A percentile compares a stretch with the other conserved stretches of the same genome.
These are phyloP conservation scores for Penicillium tannophilum DNA, from an alignment of 495 filamentous ascomycete genomes.

Conservation along the genomic window DNA sequence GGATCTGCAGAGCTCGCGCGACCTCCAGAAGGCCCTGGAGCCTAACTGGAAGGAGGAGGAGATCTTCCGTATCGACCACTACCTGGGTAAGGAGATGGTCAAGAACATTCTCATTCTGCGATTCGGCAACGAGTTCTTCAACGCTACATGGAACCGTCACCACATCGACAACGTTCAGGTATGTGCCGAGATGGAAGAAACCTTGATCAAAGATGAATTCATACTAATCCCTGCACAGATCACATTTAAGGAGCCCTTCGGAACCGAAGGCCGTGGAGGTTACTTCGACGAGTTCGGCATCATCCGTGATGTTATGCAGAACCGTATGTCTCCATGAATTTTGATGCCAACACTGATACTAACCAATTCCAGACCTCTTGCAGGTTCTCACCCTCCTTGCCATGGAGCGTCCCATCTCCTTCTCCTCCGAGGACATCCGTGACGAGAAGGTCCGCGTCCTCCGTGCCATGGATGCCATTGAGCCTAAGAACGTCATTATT, in stretches of 20 bases:
- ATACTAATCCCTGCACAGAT: constrained; percentile 56
- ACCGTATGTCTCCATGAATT: constrained; percentile 55
- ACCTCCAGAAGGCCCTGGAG: constrained; percentile 91
- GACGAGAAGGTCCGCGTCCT: constrained; percentile 98
- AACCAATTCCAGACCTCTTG: constrained; percentile 65
- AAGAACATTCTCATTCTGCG: constrained; percentile 99
- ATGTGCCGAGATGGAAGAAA: constrained; percentile 13
- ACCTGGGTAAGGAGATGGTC: constrained; percentile 99
- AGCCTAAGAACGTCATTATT: constrained; percentile 99
- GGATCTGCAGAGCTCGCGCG: constrained; percentile 89
- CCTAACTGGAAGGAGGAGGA: constrained; percentile 99
- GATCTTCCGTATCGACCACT: constrained; percentile 99
- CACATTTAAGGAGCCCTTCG: constrained; percentile 99
- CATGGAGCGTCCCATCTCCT: constrained; percentile 98
- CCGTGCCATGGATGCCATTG: constrained; percentile 88
- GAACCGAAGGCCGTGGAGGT: constrained; percentile 97
- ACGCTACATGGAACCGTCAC: constrained; percentile 98
- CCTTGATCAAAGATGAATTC: background rate
- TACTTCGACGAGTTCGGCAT: constrained; percentile 99
- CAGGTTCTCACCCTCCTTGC: constrained; percentile 95
- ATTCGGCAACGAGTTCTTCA: constrained; percentile 99
- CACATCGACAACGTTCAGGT: constrained; percentile 96
- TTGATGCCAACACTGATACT: constrained; percentile 14
- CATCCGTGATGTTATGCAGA: constrained; percentile 98
- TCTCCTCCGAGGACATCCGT: constrained; percentile 97